Conservation (phyloP, 345 rosid genomes). For the Salix viminalis region DNA sequence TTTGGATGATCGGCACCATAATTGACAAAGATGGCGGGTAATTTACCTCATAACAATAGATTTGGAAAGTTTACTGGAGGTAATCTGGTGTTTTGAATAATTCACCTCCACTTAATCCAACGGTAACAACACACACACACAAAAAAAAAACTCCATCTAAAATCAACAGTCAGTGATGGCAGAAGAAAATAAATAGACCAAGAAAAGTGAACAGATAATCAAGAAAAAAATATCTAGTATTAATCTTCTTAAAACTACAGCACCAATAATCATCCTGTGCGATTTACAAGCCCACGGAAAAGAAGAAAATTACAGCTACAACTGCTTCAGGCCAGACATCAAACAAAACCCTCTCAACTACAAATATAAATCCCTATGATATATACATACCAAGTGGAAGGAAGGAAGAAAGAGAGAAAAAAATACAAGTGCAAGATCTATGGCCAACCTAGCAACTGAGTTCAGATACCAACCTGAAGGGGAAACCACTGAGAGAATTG, state of each 20-base stretch:
- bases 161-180: not conserved
- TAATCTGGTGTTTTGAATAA: too few species aligned
- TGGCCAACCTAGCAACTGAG: not conserved
- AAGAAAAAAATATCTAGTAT: not conserved
- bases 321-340: not conserved
- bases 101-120: not conserved
- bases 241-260: slow-evolving; percentile 3
- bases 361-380: slow-evolving; percentile 19
- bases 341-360: slow-evolving; percentile 5
- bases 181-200: too few species aligned
- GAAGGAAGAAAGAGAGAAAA: not conserved
- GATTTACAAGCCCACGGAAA: slow-evolving; percentile 4
- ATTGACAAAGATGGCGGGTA: too few species aligned
- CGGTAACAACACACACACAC: too few species aligned
- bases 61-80: too few species aligned
- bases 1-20: too few species aligned
- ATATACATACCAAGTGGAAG: slow-evolving; percentile 26
- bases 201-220: not conserved
- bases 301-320: not conserved
- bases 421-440: slow-evolving; percentile 14
- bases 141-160: too few species aligned
- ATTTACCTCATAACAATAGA: too few species aligned
- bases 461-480: not conserved
- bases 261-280: slow-evolving; percentile 16
- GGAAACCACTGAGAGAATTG: slow-evolving; percentile 3